Base-by-base conservation (phyloP, 257 asterid genomes). In the Primulina tabacum region DNA sequence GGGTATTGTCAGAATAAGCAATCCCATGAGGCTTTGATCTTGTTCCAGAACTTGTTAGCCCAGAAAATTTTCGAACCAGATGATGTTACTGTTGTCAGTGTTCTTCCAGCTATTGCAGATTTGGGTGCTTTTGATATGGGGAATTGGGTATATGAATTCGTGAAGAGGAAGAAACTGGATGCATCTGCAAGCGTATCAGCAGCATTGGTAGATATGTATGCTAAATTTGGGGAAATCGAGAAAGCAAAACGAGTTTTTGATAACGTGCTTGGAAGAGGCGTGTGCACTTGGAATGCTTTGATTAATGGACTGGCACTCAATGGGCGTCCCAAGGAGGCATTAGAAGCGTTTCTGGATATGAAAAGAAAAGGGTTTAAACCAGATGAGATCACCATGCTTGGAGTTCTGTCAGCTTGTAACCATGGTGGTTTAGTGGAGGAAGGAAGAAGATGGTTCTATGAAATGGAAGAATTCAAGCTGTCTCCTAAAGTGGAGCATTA, bases 381-480 rank as follows among this genome's bases (percentile, higher is more conserved):
- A 32, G 71, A 89, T 62, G 87, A 81, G 71, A 71, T 90, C 52
- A 93, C 96, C 60, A 82, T 93, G 96, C 95, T 93, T 17, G 96
- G 91, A 2, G 89, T 90, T 38, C 79, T 93, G 68, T 86, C 96
- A 58, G 99, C 99, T 65, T 93, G 99, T 65, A 89, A 86, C 84
- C 99, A 93, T 68, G 95, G 92, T 56, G 99, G 99, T 69, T 76
- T 93, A 66, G 96, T 93, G 35, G 86, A 87, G 69, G 97, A 93
- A 85, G 99, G 97, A 20, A 89, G 78, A 73, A 77, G 62, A 79
- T 93, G 90, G 96, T 89, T 90, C 67, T 29, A 60, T 53, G 88
- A 81, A 72, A 93, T 90, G 92, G 78, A 59, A 66, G 88, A 81
- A 17, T 82, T 81, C 11, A 65, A 72, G 20, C 77, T 90, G 26